Base-by-base conservation (phyloP, 306 rosid genomes). In the Acacia acuminata region DNA sequence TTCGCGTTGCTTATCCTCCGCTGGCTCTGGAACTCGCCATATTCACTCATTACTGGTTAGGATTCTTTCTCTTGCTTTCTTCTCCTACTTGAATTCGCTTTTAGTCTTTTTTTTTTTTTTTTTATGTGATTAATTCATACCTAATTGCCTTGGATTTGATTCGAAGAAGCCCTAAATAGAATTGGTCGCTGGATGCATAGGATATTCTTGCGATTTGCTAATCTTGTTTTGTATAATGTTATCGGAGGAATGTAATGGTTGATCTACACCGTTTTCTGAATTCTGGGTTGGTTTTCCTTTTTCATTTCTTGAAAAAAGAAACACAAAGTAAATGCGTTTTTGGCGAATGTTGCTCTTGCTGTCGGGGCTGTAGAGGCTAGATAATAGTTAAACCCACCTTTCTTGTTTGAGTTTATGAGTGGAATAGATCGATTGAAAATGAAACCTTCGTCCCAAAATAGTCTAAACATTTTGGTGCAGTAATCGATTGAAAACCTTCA, bases 31-130 rank as follows among this genome's bases (percentile, higher is more conserved):
- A 34, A 15, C 88, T 88, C 90, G 87, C 87, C 86, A 83, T 85
- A 82, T 89, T 85, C 77, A 81, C 86, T 85, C 71, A 61, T 85
- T 58, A 79, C 85, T 58, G 75, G 91, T 94, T 61, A 81, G 84
- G 68, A 36, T 38, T 66, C 84, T 68, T 11, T 56, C 50, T 78
- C 67, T 60, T 25, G 5, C 34, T 58, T 64, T 63, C 51, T 48
- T 79, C 19, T n/a, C 5, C 42, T 15, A 4, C 17, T 25, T 63
- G 32, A 24, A 72, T 78, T 64, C 30, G 5, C 10, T 60, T 10
- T 64, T 32, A 2, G 13, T 22, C 42, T 56, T 10, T 10, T n/a
- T 83, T n/a, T n/a, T n/a, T n/a, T n/a, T n/a, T n/a, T 30, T 83
- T 63, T 47, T 17, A 8, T 66, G 58, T 43, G 73, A 73, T 73